Base-by-base conservation (phyloP, 2,329 filamentous ascomycete genomes). In the Akanthomyces lecanii region DNA sequence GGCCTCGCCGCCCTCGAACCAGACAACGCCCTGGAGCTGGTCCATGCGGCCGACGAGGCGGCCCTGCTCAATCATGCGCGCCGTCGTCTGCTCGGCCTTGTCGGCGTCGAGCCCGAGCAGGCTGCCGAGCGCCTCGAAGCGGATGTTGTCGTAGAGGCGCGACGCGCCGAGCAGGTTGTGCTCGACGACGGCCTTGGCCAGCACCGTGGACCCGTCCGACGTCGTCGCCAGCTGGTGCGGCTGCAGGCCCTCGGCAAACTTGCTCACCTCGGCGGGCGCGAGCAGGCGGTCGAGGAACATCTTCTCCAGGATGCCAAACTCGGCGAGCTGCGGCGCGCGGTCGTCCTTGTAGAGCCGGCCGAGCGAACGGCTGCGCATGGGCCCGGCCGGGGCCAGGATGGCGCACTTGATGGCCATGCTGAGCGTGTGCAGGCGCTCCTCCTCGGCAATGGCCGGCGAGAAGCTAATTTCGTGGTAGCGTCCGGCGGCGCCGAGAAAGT, bases 31-130 rank as follows among this genome's bases (percentile, higher is more conserved):
- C 63, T 92, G 91, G 63, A 99, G 93, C 79, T 99, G 95, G 76
- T 99, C 94, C 71, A 99, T 98, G 63, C 89, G 87, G 8, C 94
- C 95, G 3, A 89, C 85, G 58, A 99, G 77, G 38, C 95, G 87
- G 11, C 91, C 92, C 75, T 97, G 93, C 79, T 98, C 93, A 69
- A 99, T 91, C 95, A 99, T 99, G 69, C 87, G 84, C 5, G 94
- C 92, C 14, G 94, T 95, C 61, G 95, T 97, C 64, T 90, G 88
- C 79, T 99, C 95, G 4, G 94, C 94, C 74, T 88, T 89, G 58
- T 90, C 90, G 0, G 85, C 86, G 64, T 91, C 86, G 5, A 97
- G 82, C 0, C 91, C 92, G 16, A 99, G 80, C 44, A 97, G 82
- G 45, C 82, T 78, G 0, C 89, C 95, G 1, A 99, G 82, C 30